Evolutionary conservation across 352 stramenopile species (phyloP).

Genomic region (Plasmopara halstedii): DNA sequence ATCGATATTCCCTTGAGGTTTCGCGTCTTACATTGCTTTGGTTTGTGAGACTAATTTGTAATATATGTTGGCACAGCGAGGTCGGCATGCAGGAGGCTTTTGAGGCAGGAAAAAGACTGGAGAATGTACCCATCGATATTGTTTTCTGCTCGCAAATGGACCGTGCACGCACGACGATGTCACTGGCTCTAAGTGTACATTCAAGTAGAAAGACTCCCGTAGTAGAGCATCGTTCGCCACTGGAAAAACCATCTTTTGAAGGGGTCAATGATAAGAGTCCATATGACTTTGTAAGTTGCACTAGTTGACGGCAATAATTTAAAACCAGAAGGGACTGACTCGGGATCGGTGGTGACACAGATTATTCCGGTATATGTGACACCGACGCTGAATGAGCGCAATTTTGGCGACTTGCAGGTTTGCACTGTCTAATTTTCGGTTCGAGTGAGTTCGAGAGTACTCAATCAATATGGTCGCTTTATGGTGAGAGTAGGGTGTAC

Average conservation of each 20-base stretch:
- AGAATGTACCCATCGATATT: constrained; percentile 72
- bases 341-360: constrained; percentile 14
- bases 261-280: constrained; percentile 70
- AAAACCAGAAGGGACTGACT: background rate
- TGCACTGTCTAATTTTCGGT: background rate
- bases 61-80: constrained; percentile 25
- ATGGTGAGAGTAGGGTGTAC: constrained; percentile 36
- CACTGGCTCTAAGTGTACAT: constrained; percentile 70
- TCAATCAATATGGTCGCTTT: background rate
- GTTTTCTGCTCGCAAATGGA: constrained; percentile 86
- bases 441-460: background rate
- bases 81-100: constrained; percentile 80
- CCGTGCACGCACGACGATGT: constrained; percentile 66
- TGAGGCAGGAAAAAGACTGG: constrained; percentile 62
- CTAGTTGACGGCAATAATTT: background rate
- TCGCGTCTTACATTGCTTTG: background rate
- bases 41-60: background rate
- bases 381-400: constrained; percentile 70
- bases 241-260: constrained; percentile 58
- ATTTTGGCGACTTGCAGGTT: constrained; percentile 74
- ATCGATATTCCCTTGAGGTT: constrained; percentile 75
- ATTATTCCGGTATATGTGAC: constrained; percentile 77
- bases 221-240: constrained; percentile 62
- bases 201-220: constrained; percentile 78
- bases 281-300: constrained; percentile 62